Base-by-base conservation (phyloP, 2,329 filamentous ascomycete species). In the Rosellinia necatrix region DNA sequence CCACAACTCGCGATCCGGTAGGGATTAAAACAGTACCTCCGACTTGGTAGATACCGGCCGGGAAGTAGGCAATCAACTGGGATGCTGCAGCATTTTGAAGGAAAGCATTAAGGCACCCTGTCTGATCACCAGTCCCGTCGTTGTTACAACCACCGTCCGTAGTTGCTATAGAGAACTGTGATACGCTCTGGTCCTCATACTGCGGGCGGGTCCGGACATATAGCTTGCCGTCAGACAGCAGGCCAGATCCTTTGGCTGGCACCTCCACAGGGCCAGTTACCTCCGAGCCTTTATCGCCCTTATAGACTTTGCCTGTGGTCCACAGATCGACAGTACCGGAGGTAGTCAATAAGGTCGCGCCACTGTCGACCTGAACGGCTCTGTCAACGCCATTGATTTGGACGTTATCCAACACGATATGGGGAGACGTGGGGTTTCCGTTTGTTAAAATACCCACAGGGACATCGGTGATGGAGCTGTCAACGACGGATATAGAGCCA, bases 1-100 rank as follows among this genome's bases (percentile, higher is more conserved):
- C 88, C 15, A 81, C 81, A 58, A 90, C 87, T 67, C 81, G 83
- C 68, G 87, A 83, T 51, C 85, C 80, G 64, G 81, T 81, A 0
- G 82, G 82, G 7, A 86, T 73, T 10, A 73, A 69, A 25, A 84
- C 63, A 0, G 68, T 71, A 6, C 46, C 17, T 0, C 27, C 43
- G 6, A 70, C 60, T 1, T 6, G 6, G 34, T 71, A 72, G 19
- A 69, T 58, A 2, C 68, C 68, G 1, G 63, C 66, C 0, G 67
- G 68, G 50, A 72, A 69, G 46, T 53, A 67, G 12, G 59, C 59
- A 12, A 64, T 44, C 13, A 46, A 13, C 1, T 27, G 12, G 1
- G 42, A 12, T 3, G 10, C 42, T 1, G 29, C n/a, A 0, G 46
- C 51, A 0, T 53, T 9, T 1, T 29, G 34, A 1, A 71, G 56